Conservation (phyloP, 176 grass and related monocot species). For the Luzula sylvatica region DNA sequence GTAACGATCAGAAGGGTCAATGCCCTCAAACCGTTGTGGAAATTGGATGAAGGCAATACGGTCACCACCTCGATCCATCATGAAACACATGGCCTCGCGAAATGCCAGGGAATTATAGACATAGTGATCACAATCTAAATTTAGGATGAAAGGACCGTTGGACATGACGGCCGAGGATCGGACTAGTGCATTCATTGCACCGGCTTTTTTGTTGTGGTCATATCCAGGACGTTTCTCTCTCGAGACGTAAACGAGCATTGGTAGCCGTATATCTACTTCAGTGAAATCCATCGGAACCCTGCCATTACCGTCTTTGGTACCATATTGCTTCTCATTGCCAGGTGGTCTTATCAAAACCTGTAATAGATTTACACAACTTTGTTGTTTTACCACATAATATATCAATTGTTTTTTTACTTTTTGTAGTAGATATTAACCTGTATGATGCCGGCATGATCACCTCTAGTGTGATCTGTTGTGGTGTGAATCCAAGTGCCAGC, state of each 20-base stretch:
- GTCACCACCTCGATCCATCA: constrained; percentile 19
- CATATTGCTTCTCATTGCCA: constrained; percentile 2
- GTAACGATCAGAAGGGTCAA: constrained; percentile 19
- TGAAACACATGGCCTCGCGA: constrained; percentile 19
- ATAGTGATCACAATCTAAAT: constrained; percentile 25
- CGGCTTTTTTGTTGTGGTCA: constrained; percentile 22
- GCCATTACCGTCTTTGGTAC: constrained; percentile 1
- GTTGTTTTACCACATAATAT: neutral
- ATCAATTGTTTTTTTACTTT: neutral
- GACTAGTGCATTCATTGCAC: constrained; percentile 21
- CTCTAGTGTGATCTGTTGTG: constrained; percentile 54
- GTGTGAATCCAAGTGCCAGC: constrained; percentile 65
- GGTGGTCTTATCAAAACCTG: constrained; percentile 18
- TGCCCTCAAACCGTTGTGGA: constrained; percentile 21
- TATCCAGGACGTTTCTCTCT: constrained; percentile 20
- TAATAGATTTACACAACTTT: neutral
- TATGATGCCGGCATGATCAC: constrained; percentile 89
- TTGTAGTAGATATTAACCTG: constrained; percentile 27
- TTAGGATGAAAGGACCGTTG: constrained; percentile 19
- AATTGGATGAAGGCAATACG: constrained; percentile 20
- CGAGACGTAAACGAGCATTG: constrained; percentile 16
- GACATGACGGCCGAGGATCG: constrained; percentile 17
- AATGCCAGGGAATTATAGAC: constrained; percentile 18
- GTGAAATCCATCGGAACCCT: constrained; percentile 13
- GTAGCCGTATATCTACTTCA: neutral